phyloP scores from a whole-genome alignment of 2,329 filamentous ascomycete genomes.

The Colletotrichum coccodes region DNA sequence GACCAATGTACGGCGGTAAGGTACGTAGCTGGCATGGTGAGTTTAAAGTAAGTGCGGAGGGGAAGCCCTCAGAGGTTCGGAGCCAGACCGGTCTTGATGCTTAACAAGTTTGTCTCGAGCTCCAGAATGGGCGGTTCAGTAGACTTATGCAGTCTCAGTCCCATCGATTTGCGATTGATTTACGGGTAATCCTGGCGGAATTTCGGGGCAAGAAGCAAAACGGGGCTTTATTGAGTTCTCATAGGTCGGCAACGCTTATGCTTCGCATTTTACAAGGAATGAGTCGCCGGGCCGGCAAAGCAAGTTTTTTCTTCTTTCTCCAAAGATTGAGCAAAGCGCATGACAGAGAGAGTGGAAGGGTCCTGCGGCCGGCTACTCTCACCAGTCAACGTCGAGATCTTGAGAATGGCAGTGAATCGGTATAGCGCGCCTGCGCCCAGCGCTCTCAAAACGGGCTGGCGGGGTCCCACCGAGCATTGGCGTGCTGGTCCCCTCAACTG shows the following conservation, averaged over 20 bases:
- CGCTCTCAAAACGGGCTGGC: slow-evolving; percentile 9
- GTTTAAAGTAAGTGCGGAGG: neutral
- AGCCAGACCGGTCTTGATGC: neutral
- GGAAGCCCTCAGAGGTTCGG: neutral
- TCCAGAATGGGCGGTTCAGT: neutral
- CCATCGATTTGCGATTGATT: neutral
- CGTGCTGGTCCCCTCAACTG: neutral
- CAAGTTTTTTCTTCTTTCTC: neutral
- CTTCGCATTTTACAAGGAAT: slow-evolving; percentile 20
- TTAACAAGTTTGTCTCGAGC: neutral
- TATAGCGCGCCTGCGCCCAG: neutral
- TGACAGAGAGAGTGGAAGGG: slow-evolving; percentile 26
- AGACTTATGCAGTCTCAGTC: neutral
- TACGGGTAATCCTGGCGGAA: too few species aligned
- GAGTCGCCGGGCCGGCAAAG: slow-evolving; percentile 1
- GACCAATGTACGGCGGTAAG: neutral
- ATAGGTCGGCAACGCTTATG: slow-evolving; percentile 1
- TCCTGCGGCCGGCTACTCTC: slow-evolving; percentile 12
- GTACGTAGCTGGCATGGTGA: neutral
- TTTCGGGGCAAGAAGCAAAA: too few species aligned
- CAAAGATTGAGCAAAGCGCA: neutral
- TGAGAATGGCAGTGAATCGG: slow-evolving; percentile 27
- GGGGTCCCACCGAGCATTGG: neutral
- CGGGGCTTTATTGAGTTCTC: too few species aligned
- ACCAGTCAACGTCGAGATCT: slow-evolving; percentile 22